Base-by-base conservation (phyloP, 2,329 filamentous ascomycete species). In the Cercospora zeina region DNA sequence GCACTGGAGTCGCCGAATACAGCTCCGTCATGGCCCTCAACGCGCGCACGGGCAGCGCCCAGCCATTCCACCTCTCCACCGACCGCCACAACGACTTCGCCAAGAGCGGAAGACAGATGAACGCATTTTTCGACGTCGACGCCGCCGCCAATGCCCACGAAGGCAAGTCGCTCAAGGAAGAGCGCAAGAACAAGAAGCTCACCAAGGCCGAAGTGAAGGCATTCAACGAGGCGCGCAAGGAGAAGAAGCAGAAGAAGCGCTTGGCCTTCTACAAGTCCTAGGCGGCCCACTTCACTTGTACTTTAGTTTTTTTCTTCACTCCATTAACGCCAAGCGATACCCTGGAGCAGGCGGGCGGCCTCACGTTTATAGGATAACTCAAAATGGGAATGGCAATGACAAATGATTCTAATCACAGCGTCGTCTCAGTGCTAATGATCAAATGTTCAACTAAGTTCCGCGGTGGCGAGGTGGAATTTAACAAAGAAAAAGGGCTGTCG, bases 41-140 rank as follows among this genome's bases (percentile, higher is more conserved):
- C 75, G 88, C 91, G 61, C 93, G 92, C 77, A 96, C 90, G 0
- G 93, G 93, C 49, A 84, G 87, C 67, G 96, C 90, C 79, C 93
- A 97, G 77, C 79, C 82, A 16, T 80, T 80, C 2, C 83, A 85
- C 10, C 80, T 87, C 66, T 87, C 84, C 2, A 86, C 90, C 1
- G 91, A 95, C 58, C 85, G 87, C 56, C 89, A 93, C 79, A 89
- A 87, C 69, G 92, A 96, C 72, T 91, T 96, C 73, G 89, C 91
- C 73, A 97, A 96, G 81, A 89, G 89, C 63, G 83, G 82, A 56
- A 83, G 95, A 49, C 95, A 97, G 79, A 89, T 97, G 89, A 90
- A 90, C 73, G 90, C 92, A 42, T 97, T 89, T 78, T 99, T 97
- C 75, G 93, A 99, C 74, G 93, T 97, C 47, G 93, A 97, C 75